These are phyloP conservation scores for Sporothrix mexicana DNA, from an alignment of 2,329 filamentous ascomycete genomes.

Conservation along the genomic window DNA sequence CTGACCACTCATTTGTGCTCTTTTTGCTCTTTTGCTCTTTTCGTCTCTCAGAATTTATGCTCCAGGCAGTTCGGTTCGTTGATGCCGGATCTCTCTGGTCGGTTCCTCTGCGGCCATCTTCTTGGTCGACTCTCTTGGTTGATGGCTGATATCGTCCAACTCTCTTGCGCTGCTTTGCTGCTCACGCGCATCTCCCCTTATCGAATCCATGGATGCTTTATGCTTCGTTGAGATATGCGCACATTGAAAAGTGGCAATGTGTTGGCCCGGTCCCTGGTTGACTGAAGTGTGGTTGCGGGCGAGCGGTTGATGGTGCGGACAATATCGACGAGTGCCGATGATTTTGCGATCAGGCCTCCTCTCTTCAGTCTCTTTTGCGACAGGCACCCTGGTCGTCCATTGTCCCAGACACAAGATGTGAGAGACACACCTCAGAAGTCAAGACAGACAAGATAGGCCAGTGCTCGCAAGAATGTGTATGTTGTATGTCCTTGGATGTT, in stretches of 20 bases:
- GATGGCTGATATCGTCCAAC: background rate
- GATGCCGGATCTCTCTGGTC: constrained; percentile 9
- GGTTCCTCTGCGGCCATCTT: background rate
- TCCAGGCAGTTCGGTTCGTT: background rate
- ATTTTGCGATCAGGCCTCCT: constrained; percentile 10
- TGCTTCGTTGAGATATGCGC: background rate
- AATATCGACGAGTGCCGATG: background rate
- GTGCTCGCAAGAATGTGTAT: background rate
- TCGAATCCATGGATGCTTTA: constrained; percentile 4
- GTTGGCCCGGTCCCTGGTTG: constrained; percentile 12
- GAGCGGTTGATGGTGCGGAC: constrained; percentile 2
- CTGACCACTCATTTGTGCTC: background rate
- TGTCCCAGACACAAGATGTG: constrained; percentile 15
- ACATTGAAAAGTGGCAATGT: background rate
- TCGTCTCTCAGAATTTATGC: background rate
- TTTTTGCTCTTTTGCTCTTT: background rate
- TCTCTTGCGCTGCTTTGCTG: background rate
- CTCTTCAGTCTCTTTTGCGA: background rate
- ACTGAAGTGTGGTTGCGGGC: background rate
- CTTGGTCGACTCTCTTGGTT: constrained; percentile 3
- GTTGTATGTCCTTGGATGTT: constrained; percentile 3
- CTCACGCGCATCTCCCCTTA: background rate
- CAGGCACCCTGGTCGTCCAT: background rate
- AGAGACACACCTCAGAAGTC: background rate
- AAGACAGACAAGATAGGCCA: background rate